Evolutionary conservation across 352 stramenopile genomes (phyloP).

Genomic region (Globisporangium rhizosaccharum): DNA sequence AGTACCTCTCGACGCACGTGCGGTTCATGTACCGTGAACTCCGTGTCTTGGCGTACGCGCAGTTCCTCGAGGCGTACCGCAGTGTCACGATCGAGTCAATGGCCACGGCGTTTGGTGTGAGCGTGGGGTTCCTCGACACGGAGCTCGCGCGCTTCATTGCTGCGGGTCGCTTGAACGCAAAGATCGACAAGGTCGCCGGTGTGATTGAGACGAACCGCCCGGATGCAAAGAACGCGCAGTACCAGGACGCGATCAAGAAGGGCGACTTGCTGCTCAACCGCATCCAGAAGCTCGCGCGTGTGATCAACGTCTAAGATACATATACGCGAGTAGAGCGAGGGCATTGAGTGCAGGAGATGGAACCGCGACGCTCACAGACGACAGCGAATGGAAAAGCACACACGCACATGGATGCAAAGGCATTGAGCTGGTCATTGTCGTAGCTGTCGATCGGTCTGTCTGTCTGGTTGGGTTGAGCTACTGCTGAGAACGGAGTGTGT

Average conservation of each 20-base stretch:
- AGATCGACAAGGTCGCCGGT: slow-evolving; percentile 98
- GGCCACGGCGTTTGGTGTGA: slow-evolving; percentile 95
- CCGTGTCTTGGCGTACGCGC: slow-evolving; percentile 95
- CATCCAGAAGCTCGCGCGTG: slow-evolving; percentile 97
- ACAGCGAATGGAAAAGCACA: too few relatives aligned
- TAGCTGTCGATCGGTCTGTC: too few relatives aligned
- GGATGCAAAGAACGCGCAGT: slow-evolving; percentile 98
- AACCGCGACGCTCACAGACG: neutral
- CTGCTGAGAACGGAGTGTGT: too few relatives aligned
- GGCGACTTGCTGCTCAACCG: slow-evolving; percentile 97
- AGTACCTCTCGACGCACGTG: slow-evolving; percentile 91
- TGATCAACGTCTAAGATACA: slow-evolving; percentile 90
- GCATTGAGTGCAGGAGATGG: neutral
- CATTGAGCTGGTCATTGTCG: too few relatives aligned
- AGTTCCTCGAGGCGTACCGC: slow-evolving; percentile 98
- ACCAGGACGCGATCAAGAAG: slow-evolving; percentile 98
- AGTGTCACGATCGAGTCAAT: slow-evolving; percentile 96
- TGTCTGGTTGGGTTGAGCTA: too few relatives aligned
- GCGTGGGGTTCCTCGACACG: slow-evolving; percentile 92
- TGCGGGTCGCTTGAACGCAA: slow-evolving; percentile 94
- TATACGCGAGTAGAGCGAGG: neutral
- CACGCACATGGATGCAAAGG: too few relatives aligned
- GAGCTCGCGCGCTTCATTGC: slow-evolving; percentile 98
- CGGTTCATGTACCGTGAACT: slow-evolving; percentile 96
- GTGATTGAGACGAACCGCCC: slow-evolving; percentile 98